These are phyloP conservation scores for Mycena maculata DNA, from an alignment of 768 basidiomycete species.

Conservation along the genomic window DNA sequence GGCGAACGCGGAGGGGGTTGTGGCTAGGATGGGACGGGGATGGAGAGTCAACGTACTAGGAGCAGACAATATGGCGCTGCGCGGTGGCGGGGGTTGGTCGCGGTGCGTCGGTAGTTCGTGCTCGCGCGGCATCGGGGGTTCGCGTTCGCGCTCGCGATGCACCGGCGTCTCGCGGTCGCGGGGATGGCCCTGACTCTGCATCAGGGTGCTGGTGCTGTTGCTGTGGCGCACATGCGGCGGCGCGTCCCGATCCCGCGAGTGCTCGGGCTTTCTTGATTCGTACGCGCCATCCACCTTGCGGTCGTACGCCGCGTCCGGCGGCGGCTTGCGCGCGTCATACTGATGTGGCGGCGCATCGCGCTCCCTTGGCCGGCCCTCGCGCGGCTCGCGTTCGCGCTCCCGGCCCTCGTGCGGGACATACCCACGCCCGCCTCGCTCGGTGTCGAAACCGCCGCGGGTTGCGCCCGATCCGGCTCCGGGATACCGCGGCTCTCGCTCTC, in stretches of 20 bases:
- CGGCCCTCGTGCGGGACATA: background rate
- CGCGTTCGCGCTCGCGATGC: constrained; percentile 21
- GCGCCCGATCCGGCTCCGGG: background rate
- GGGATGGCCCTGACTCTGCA: constrained; percentile 9
- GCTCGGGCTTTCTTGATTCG: background rate
- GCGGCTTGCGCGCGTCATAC: background rate
- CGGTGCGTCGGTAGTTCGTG: background rate
- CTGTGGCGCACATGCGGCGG: background rate
- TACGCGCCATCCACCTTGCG: background rate
- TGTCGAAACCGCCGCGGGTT: background rate
- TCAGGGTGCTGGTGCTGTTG: constrained; percentile 16
- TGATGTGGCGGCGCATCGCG: constrained; percentile 21
- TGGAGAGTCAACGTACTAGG: constrained; percentile 37
- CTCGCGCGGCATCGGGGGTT: constrained; percentile 13
- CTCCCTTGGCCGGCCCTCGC: background rate
- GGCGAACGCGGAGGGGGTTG: constrained; percentile 22
- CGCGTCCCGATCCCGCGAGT: background rate
- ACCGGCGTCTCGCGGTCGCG: constrained; percentile 21
- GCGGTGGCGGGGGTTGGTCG: constrained; percentile 17
- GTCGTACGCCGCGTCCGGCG: background rate
- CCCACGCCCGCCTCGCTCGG: background rate
- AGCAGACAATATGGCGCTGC: constrained; percentile 30
- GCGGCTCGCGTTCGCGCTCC: constrained; percentile 20
- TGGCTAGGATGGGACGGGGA: constrained; percentile 23
- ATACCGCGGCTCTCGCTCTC: constrained; percentile 9